A percentile compares a stretch with the other conserved stretches of the same genome.
phyloP scores from a whole-genome alignment of 2,329 filamentous ascomycete species.

The Lecanicillium sp. region DNA sequence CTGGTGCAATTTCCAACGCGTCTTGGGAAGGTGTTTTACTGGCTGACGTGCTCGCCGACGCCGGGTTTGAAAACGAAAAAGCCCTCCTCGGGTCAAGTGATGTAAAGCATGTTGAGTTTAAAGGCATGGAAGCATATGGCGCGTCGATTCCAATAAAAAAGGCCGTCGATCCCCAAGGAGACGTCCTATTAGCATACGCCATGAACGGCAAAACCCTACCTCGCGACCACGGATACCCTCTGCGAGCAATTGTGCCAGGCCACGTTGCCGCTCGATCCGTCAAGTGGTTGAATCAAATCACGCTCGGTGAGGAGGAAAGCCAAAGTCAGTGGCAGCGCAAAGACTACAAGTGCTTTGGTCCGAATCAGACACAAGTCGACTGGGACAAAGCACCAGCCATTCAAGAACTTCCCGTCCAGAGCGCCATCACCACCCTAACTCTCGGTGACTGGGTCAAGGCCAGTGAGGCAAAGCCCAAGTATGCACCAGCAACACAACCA shows the following conservation, averaged over 20 bases:
- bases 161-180: slow-evolving; percentile 49
- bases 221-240: slow-evolving; percentile 57
- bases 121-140: slow-evolving; percentile 51
- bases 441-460: slow-evolving; percentile 27
- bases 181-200: slow-evolving; percentile 57
- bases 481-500: too few species aligned
- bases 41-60: slow-evolving; percentile 46
- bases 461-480: too few species aligned
- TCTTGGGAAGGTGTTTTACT: slow-evolving; percentile 50
- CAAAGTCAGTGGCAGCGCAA: slow-evolving; percentile 56
- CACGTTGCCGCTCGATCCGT: slow-evolving; percentile 59
- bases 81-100: slow-evolving; percentile 27
- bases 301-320: slow-evolving; percentile 58
- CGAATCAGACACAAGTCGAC: slow-evolving; percentile 50
- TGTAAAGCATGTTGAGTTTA: slow-evolving; percentile 47
- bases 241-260: slow-evolving; percentile 55
- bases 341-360: slow-evolving; percentile 63
- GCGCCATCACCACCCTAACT: slow-evolving; percentile 49
- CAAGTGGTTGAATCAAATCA: slow-evolving; percentile 60
- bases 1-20: slow-evolving; percentile 52
- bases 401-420: slow-evolving; percentile 61
- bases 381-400: slow-evolving; percentile 57
- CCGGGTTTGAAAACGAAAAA: slow-evolving; percentile 37
- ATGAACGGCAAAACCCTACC: slow-evolving; percentile 61
- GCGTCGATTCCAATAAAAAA: slow-evolving; percentile 53